Conservation (phyloP, 352 stramenopile species). For the Hyaloperonospora brassicae region DNA sequence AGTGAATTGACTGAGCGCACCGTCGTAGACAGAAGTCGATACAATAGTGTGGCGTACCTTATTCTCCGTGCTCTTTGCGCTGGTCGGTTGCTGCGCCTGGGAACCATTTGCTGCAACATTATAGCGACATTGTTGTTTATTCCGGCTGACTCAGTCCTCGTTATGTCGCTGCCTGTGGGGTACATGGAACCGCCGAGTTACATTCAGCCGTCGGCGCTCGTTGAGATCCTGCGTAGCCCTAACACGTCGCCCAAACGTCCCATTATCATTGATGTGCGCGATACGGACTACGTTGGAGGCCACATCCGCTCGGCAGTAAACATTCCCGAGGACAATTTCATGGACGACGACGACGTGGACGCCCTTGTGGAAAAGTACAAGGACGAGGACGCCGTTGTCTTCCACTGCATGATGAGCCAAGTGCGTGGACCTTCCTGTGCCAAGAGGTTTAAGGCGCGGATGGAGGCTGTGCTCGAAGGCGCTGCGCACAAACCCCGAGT, state of each 20-base stretch:
- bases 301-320: conserved; percentile 77
- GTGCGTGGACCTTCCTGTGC: conserved; percentile 75
- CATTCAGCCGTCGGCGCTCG: conserved; percentile 50
- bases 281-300: conserved; percentile 60
- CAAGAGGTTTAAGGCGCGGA: conserved; percentile 58
- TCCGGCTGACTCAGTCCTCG: too few species aligned
- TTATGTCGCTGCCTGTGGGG: conserved; percentile 27
- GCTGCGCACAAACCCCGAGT: conserved; percentile 41
- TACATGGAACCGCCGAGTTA: conserved; percentile 33
- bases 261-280: conserved; percentile 70
- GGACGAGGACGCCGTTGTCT: conserved; percentile 57
- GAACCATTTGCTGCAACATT: too few species aligned
- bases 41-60: too few species aligned
- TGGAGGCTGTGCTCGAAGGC: conserved; percentile 44
- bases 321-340: conserved; percentile 68
- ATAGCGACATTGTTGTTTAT: too few species aligned
- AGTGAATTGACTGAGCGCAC: too few species aligned
- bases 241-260: conserved; percentile 22
- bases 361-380: conserved; percentile 60
- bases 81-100: too few species aligned
- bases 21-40: too few species aligned
- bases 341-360: conserved; percentile 77
- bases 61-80: too few species aligned
- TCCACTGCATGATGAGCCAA: conserved; percentile 87
- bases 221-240: conserved; percentile 37